Base-by-base conservation (phyloP, 176 grass and related monocot species). In the Cenchrus fungigraminus region DNA sequence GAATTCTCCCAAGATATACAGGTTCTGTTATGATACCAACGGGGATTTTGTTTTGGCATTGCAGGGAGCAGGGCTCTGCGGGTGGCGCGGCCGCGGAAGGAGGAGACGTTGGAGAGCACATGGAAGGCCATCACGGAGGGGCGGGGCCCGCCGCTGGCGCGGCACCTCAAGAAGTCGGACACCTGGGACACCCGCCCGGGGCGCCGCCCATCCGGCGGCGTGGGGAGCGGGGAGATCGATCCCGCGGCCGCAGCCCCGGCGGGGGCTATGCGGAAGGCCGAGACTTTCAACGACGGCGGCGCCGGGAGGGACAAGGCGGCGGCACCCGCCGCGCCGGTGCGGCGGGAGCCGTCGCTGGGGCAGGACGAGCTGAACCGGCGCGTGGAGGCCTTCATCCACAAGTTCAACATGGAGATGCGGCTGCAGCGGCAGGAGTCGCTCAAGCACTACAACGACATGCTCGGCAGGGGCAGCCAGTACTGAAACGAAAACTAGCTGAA, bases 391-490 rank as follows among this genome's bases (percentile, higher is more conserved):
- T 99, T 99, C 86, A 99, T 99, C 80, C 89, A 91, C 83, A 99
- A 97, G 82, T 97, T 99, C 83, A 99, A 99, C 84, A 92, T 96
- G 89, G 97, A 99, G 80, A 99, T 99, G 92, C 87, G 94, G 79
- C 69, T 99, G 82, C 97, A 99, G 84, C 91, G 97, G 43, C 97
- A 90, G 62, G 94, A 97, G 50, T 99, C 97, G 40, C 79, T 97
- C 37, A 92, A 88, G 82, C 90, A 99, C 71, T 97, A 99, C 86
- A 90, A 67, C 78, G 90, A 99, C 44, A 94, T 97, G 94, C 76
- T 97, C 66, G 87, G 80, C 87, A 51, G 74, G 80, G 87, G 89
- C 40, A 56, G 74, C 81, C 78, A 62, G 69, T 88, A 92, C 70
- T 89, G 85, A 51, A 87, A 82, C 1, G 3, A 4, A 32, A 52